Evolutionary conservation across 768 basidiomycete genomes (phyloP).

Genomic region (Auricularia heimuer): DNA sequence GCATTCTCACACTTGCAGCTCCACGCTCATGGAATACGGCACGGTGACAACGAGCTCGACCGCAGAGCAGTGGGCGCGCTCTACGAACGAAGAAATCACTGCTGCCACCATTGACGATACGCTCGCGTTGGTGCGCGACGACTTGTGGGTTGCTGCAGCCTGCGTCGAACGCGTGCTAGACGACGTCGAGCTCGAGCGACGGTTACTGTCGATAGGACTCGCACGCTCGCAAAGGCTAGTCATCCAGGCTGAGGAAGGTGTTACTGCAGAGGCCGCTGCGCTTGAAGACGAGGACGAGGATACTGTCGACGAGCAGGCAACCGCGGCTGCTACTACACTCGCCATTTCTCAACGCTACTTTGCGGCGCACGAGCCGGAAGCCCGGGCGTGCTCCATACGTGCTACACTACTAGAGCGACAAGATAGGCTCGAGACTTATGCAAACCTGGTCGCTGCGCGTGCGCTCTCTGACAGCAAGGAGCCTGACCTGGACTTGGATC

Average conservation of each 20-base stretch:
- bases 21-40: neutral
- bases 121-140: constrained; percentile 46
- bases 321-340: constrained; percentile 10
- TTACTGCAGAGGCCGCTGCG: constrained; percentile 14
- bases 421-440: constrained; percentile 65
- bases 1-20: neutral
- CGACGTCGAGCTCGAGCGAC: constrained; percentile 42
- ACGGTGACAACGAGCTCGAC: neutral
- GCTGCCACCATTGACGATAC: constrained; percentile 34
- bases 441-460: constrained; percentile 43
- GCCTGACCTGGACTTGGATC: constrained; percentile 39
- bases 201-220: constrained; percentile 55
- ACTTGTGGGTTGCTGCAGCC: constrained; percentile 72
- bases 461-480: constrained; percentile 18
- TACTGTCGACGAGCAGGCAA: neutral
- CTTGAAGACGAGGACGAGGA: constrained; percentile 13
- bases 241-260: constrained; percentile 34
- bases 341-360: constrained; percentile 43
- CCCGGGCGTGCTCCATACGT: constrained; percentile 56
- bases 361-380: constrained; percentile 44
- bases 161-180: constrained; percentile 60
- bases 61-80: constrained; percentile 37
- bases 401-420: constrained; percentile 54
- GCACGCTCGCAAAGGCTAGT: constrained; percentile 43
- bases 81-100: constrained; percentile 51